Conservation (phyloP, 306 rosid species). For the Arachis stenosperma region DNA sequence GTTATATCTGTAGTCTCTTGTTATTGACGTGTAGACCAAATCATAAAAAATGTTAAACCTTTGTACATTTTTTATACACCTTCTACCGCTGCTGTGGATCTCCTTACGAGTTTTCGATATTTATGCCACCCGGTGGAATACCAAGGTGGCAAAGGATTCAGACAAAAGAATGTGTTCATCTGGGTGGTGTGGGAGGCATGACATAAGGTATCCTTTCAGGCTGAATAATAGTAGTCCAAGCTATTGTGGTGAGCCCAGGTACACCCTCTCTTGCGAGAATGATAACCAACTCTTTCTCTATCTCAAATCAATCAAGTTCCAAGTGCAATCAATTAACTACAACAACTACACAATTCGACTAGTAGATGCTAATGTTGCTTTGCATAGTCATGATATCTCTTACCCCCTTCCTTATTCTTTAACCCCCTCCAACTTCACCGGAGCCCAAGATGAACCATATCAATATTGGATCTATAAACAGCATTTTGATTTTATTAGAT, state of each 20-base stretch:
- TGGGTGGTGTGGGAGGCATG: conserved; percentile 8
- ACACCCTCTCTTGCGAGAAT: conserved; percentile 12
- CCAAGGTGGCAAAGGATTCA: neutral
- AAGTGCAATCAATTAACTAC: conserved; percentile 41
- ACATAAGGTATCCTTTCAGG: conserved; percentile 39
- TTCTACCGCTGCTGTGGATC: too few species aligned
- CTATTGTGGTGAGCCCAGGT: neutral
- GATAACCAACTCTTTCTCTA: neutral
- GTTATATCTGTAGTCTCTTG: too few species aligned
- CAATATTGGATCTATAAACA: too few species aligned
- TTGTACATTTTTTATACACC: too few species aligned
- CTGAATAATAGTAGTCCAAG: neutral
- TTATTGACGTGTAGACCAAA: too few species aligned
- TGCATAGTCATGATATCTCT: neutral
- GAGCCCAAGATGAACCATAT: neutral
- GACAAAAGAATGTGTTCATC: neutral
- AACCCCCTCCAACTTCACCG: neutral
- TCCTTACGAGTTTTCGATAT: too few species aligned
- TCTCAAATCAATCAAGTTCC: neutral
- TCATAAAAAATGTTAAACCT: too few species aligned
- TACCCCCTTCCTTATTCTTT: conserved; percentile 26
- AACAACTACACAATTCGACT: conserved; percentile 38
- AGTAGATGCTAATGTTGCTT: conserved; percentile 27
- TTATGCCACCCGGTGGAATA: too few species aligned
- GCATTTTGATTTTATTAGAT: neutral